Evolutionary conservation across 164 flowering plant genomes (phyloP), one percentile per base, ranked within the genome.

Genomic region (Echeveria elegans): DNA sequence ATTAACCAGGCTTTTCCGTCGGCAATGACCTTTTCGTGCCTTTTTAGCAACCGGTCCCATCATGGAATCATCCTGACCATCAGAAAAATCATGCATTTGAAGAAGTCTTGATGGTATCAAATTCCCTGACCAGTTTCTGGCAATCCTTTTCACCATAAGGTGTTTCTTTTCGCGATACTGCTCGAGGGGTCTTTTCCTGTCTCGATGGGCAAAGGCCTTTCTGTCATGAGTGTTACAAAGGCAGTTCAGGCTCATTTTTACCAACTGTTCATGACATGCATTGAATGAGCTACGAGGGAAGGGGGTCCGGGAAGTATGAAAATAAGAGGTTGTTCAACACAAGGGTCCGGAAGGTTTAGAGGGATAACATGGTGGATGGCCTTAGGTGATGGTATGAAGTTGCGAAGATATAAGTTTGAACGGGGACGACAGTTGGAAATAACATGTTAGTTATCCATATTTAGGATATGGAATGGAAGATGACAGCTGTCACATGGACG

Each of bases 81-180:
- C 15, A 2, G 16, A 1, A 0, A 68, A 53, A 0, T 26, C 66
- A 6, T 73, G 43, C 64, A 74, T 68, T 38, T 70, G 73, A 8
- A 41, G 70, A 0, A 77, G 75, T 7, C 68, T 56, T 14, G 53
- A 37, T 2, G 77, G 76, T 0, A 65, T 43, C 43, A 83, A 59
- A 65, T 70, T 79, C 21, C 90, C 88, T 0, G 89, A 86, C 85
- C 85, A 82, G 72, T 64, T 86, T 66, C 86, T 72, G 1, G 76
- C 78, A 2, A 68, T 70, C 41, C 65, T 41, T 3, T 53, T 19
- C 32, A 73, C 15, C n/a, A 43, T 64, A 68, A 70, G 63, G n/a
- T 6, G 56, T 43, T 21, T 19, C 37, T 18, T 48, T 1, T 69
- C 58, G 1, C 53, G 21, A 2, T 59, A 10, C 9, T 34, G 65